Base-by-base conservation (phyloP, 2,329 filamentous ascomycete species). In the Dothidotthia symphoricarpi region DNA sequence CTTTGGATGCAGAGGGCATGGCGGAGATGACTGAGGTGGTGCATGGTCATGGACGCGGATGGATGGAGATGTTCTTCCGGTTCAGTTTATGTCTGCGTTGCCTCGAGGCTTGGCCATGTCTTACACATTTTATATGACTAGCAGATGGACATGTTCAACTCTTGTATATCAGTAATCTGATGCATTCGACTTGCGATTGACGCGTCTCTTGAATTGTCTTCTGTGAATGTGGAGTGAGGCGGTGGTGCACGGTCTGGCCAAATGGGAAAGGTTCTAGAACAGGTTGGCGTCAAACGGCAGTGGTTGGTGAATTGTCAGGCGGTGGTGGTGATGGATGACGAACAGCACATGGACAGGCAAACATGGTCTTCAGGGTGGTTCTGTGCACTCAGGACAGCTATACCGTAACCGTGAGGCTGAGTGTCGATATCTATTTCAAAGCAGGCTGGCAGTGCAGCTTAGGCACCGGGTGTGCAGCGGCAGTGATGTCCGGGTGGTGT, bases 401-500 rank as follows among this genome's bases (percentile, higher is more conserved):
- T 9, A 30, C 13, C 24, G 26, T 26, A 5, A 15, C 10, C 15
- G 11, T 14, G 28, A 22, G 8, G 13, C 2, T 9, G 19, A 24
- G 27, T n/a, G n/a, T n/a, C n/a, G n/a, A n/a, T n/a, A n/a, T n/a
- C n/a, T n/a, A n/a, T n/a, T n/a, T n/a, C n/a, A n/a, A n/a, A 27
- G 24, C 27, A 37, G 10, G 9, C 3, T 19, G 26, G 11, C 16
- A 10, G 14, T 17, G 27, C 17, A 38, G 14, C 30, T 30, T 24
- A 24, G 36, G n/a, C n/a, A n/a, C n/a, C n/a, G n/a, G 24, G 25
- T 13, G 32, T 9, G 39, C n/a, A n/a, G n/a, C n/a, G 35, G 40
- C 38, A 38, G 49, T 51, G 48, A 56, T 45, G 50, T 51, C 31
- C 17, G 34, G n/a, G 25, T 26, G 39, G 19, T 32, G 33, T 58